A percentile compares a stretch with the other conserved stretches of the same genome.
Conservation (phyloP, 2,329 filamentous ascomycete genomes). For the Colletotrichum sublineola region DNA sequence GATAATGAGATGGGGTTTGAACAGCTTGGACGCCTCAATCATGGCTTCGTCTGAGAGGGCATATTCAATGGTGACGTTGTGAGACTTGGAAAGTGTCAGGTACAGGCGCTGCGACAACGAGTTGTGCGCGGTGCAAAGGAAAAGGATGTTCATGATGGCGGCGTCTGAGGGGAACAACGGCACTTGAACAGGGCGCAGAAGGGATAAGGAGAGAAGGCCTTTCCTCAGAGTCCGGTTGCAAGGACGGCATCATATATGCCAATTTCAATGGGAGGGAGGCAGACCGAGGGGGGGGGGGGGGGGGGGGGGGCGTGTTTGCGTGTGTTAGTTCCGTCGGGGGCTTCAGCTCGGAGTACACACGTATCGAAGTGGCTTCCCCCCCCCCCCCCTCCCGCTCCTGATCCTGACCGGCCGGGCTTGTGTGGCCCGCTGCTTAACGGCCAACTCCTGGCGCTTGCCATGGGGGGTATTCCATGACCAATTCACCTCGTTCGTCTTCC, state of each 20-base stretch:
- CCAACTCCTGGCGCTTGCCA: slow-evolving; percentile 27
- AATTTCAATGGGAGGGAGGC: slow-evolving; percentile 2
- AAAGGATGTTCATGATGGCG: slow-evolving; percentile 55
- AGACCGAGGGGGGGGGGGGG: background rate
- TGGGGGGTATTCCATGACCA: slow-evolving; percentile 1
- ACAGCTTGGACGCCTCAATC: slow-evolving; percentile 54
- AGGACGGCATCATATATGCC: slow-evolving; percentile 33
- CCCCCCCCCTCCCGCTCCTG: slow-evolving; percentile 15
- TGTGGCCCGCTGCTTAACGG: slow-evolving; percentile 33
- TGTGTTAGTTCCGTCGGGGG: slow-evolving; percentile 25
- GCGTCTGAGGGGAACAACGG: background rate
- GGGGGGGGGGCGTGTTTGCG: background rate
- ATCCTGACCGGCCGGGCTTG: slow-evolving; percentile 21
- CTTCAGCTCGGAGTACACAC: slow-evolving; percentile 18
- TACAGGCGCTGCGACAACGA: slow-evolving; percentile 57
- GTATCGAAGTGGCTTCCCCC: slow-evolving; percentile 4
- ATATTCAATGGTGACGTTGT: slow-evolving; percentile 57
- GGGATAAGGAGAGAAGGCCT: background rate
- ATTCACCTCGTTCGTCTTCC: slow-evolving; percentile 6
- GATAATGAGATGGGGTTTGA: slow-evolving; percentile 55
- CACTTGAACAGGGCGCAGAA: background rate
- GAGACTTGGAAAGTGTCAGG: slow-evolving; percentile 51
- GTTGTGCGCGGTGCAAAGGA: slow-evolving; percentile 61
- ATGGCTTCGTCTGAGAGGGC: slow-evolving; percentile 51
- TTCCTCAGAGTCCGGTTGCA: background rate